Percentiles rank a stretch among this genome's conserved stretches.
Conservation (phyloP, 73 alveolate species). For the Effrenium voratum region DNA sequence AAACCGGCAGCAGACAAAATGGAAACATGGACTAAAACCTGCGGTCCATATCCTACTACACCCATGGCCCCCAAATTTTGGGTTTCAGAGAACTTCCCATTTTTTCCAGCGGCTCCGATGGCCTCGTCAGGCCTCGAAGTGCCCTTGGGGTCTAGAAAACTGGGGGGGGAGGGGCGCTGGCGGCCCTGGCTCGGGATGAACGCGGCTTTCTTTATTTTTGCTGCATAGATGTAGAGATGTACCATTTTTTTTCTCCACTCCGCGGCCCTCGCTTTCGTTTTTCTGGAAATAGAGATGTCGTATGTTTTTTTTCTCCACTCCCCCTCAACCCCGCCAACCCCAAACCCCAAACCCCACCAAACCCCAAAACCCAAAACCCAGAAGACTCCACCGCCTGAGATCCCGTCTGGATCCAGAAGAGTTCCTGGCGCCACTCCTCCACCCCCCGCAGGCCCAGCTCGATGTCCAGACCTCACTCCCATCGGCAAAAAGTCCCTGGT, state of each 20-base stretch:
- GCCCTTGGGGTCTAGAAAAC: too few relatives aligned
- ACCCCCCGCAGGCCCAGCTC: slow-evolving; percentile 28
- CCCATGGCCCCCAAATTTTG: neutral
- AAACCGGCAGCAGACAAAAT: too few relatives aligned
- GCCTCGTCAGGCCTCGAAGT: too few relatives aligned
- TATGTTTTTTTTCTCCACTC: neutral
- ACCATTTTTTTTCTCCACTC: too few relatives aligned
- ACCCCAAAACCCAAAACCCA: neutral
- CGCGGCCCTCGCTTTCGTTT: too few relatives aligned
- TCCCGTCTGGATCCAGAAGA: slow-evolving; percentile 38
- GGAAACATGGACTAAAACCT: too few relatives aligned
- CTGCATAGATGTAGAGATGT: neutral
- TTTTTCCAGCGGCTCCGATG: neutral
- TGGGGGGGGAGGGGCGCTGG: too few relatives aligned
- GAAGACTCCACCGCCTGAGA: neutral
- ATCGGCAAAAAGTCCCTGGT: neutral
- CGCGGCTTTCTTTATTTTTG: too few relatives aligned
- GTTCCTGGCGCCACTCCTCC: neutral
- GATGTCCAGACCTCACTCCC: slow-evolving; percentile 14
- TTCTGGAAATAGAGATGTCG: too few relatives aligned
- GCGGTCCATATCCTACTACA: neutral
- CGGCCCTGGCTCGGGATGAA: too few relatives aligned
- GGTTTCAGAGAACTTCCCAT: neutral
- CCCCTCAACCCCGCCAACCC: neutral
- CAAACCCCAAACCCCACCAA: neutral